Percentiles rank a stretch among this genome's conserved stretches.
These are phyloP conservation scores for Pseudocercospora fijiensis DNA, from an alignment of 2,329 filamentous ascomycete species.

Conservation along the genomic window DNA sequence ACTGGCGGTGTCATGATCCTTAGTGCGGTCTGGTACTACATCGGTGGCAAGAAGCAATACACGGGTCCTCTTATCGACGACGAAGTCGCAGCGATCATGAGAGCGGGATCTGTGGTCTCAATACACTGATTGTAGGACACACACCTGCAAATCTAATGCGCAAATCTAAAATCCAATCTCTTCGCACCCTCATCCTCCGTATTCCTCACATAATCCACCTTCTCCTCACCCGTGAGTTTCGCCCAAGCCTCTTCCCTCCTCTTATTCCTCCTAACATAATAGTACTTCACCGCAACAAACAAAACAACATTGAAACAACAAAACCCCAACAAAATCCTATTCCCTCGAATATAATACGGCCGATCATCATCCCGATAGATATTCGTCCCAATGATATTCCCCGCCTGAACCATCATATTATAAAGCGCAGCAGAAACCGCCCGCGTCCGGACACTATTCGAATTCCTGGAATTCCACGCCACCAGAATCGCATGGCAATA, in stretches of 20 bases:
- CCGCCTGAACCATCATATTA: slow-evolving; percentile 45
- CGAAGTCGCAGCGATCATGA: slow-evolving; percentile 35
- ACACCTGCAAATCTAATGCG: slow-evolving; percentile 26
- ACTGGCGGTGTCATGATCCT: slow-evolving; percentile 43
- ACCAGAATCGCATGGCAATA: slow-evolving; percentile 49
- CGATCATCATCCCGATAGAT: slow-evolving; percentile 52
- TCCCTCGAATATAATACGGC: slow-evolving; percentile 48
- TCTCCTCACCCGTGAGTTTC: slow-evolving; percentile 41
- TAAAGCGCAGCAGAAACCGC: slow-evolving; percentile 47
- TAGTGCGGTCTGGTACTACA: slow-evolving; percentile 40
- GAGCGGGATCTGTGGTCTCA: slow-evolving; percentile 27
- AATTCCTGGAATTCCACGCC: slow-evolving; percentile 45
- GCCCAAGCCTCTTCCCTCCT: slow-evolving; percentile 37
- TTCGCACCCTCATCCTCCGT: slow-evolving; percentile 42
- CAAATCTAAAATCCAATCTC: slow-evolving; percentile 38
- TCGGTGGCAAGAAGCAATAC: slow-evolving; percentile 40
- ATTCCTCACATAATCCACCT: slow-evolving; percentile 37
- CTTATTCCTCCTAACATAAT: slow-evolving; percentile 38
- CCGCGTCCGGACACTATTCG: slow-evolving; percentile 45
- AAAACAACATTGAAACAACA: slow-evolving; percentile 36
- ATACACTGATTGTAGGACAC: slow-evolving; percentile 5
- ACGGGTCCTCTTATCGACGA: slow-evolving; percentile 42
- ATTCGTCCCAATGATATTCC: slow-evolving; percentile 49
- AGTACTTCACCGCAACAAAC: slow-evolving; percentile 36
- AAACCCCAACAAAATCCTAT: slow-evolving; percentile 37